Evolutionary conservation across 2,329 filamentous ascomycete species (phyloP).

Genomic region (Paecilomyces dactylethromorphus): DNA sequence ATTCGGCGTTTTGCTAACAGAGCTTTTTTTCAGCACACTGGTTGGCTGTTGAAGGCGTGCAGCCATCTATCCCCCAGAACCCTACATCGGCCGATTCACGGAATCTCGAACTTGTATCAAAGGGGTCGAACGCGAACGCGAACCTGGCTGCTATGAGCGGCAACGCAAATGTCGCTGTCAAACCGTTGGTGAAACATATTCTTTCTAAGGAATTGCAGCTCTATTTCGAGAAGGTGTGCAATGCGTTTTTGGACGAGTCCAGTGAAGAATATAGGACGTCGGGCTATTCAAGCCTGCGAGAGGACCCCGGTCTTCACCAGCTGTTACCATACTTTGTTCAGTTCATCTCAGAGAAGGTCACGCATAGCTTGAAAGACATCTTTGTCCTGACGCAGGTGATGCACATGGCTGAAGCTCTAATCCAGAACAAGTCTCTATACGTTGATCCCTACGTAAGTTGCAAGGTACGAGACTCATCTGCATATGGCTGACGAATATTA

Average conservation of each 20-base stretch:
- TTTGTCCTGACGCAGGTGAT: constrained; percentile 90
- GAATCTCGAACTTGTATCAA: constrained; percentile 78
- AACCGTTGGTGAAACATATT: constrained; percentile 90
- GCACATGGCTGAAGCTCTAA: constrained; percentile 76
- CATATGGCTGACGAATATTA: constrained; percentile 12
- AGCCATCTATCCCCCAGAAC: constrained; percentile 94
- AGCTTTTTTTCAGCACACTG: constrained; percentile 64
- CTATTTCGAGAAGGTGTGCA: constrained; percentile 93
- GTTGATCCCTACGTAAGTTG: constrained; percentile 56
- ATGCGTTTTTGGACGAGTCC: constrained; percentile 78
- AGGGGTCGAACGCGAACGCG: constrained; percentile 81
- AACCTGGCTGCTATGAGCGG: constrained; percentile 77
- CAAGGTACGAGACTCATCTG: background rate
- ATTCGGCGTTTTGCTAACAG: background rate
- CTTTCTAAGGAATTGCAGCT: constrained; percentile 92
- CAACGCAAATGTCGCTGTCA: constrained; percentile 74
- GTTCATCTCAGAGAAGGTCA: constrained; percentile 93
- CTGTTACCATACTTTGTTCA: constrained; percentile 94
- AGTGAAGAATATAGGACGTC: constrained; percentile 82
- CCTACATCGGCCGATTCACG: constrained; percentile 79
- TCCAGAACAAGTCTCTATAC: constrained; percentile 76
- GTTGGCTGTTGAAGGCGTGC: constrained; percentile 95
- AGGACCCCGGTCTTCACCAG: constrained; percentile 90
- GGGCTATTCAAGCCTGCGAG: constrained; percentile 74
- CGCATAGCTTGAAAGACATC: constrained; percentile 82